Conservation (phyloP, 2,329 filamentous ascomycete species). For the Hymenotorrendiella dingleyae region DNA sequence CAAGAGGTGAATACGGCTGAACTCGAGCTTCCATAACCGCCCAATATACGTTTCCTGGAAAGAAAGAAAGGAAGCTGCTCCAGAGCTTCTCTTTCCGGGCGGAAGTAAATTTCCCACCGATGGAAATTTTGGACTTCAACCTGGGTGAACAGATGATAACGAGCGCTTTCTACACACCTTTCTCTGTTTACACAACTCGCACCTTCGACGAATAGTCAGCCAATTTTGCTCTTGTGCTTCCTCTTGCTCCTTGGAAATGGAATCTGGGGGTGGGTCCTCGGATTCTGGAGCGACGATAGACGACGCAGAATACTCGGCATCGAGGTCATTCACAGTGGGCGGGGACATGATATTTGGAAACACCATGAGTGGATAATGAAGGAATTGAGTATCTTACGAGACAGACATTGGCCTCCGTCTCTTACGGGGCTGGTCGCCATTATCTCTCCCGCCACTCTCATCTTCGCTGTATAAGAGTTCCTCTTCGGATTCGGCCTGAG, state of each 20-base stretch:
- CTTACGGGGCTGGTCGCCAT: conserved; percentile 35
- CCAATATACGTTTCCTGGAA: neutral
- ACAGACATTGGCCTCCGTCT: conserved; percentile 44
- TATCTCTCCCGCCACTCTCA: conserved; percentile 28
- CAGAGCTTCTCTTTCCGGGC: neutral
- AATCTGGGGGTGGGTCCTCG: conserved; percentile 13
- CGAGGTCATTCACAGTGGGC: conserved; percentile 13
- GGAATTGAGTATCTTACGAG: too few species aligned
- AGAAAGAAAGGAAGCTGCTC: neutral
- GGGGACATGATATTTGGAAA: conserved; percentile 27
- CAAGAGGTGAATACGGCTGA: neutral
- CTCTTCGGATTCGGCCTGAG: conserved; percentile 29
- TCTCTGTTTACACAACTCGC: conserved; percentile 74
- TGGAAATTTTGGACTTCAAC: too few species aligned
- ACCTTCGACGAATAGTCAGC: conserved; percentile 41
- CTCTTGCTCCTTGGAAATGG: too few species aligned
- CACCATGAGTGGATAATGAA: too few species aligned
- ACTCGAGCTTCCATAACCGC: neutral
- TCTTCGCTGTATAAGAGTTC: conserved; percentile 29
- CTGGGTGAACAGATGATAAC: neutral
- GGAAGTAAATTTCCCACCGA: too few species aligned
- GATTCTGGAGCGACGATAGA: conserved; percentile 10
- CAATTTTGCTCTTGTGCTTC: conserved; percentile 21
- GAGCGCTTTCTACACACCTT: conserved; percentile 51
- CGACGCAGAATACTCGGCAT: conserved; percentile 13